phyloP scores from a whole-genome alignment of 2,329 filamentous ascomycete genomes.

The Phoma sp. region DNA sequence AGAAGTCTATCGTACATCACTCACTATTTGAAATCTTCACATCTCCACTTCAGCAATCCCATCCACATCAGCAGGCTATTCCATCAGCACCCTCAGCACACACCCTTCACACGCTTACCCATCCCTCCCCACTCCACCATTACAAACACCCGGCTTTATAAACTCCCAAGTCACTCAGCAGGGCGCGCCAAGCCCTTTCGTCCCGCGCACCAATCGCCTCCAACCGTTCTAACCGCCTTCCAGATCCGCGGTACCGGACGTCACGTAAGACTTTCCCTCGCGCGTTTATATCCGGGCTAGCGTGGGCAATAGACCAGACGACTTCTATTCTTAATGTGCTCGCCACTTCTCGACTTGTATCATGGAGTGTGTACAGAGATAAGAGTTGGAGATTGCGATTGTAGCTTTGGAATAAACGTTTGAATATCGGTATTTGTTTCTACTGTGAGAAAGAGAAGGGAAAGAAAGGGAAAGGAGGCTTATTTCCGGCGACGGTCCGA shows the following conservation, averaged over 20 bases:
- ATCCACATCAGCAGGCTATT: too few relatives aligned
- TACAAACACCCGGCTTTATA: too few relatives aligned
- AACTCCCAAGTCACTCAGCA: too few relatives aligned
- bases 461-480: too few relatives aligned
- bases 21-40: too few relatives aligned
- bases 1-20: too few relatives aligned
- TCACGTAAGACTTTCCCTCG: slow-evolving; percentile 20
- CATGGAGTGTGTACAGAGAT: slow-evolving; percentile 2
- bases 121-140: too few relatives aligned
- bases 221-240: neutral
- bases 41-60: too few relatives aligned
- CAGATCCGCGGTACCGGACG: neutral
- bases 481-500: slow-evolving; percentile 17
- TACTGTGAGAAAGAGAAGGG: too few relatives aligned
- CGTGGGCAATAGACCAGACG: neutral
- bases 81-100: too few relatives aligned
- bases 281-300: slow-evolving; percentile 25
- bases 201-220: neutral
- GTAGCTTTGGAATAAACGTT: neutral
- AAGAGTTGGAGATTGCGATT: neutral
- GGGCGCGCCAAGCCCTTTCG: neutral
- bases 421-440: neutral
- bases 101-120: too few relatives aligned
- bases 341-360: slow-evolving; percentile 5
- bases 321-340: neutral